phyloP scores from a whole-genome alignment of 805 yeast genomes.

The Kodamaea jinghongensis region DNA sequence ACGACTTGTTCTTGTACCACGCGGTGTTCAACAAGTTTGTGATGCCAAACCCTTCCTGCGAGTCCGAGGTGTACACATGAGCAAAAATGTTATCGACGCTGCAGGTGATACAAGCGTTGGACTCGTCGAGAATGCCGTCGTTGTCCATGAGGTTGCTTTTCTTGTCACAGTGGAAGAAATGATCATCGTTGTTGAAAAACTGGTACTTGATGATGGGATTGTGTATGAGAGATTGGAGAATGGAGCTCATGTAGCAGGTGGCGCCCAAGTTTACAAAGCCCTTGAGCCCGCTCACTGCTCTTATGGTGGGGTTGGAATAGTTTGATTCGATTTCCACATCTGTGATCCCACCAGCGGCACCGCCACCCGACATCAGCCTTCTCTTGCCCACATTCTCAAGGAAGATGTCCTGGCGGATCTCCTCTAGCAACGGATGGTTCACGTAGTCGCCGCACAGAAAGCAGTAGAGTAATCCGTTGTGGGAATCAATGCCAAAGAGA shows the following conservation, averaged over 20 bases:
- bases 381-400: slow-evolving; percentile 5
- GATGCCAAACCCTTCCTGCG: slow-evolving; percentile 73
- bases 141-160: slow-evolving; percentile 5
- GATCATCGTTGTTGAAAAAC: slow-evolving; percentile 69
- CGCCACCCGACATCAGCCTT: background rate
- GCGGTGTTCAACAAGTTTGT: slow-evolving; percentile 78
- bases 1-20: slow-evolving; percentile 77
- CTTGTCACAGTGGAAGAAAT: slow-evolving; percentile 51
- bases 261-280: slow-evolving; percentile 96
- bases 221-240: slow-evolving; percentile 85
- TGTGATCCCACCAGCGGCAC: background rate
- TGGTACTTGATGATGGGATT: slow-evolving; percentile 82
- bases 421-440: slow-evolving; percentile 57
- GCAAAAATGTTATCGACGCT: slow-evolving; percentile 76
- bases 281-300: slow-evolving; percentile 72
- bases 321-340: slow-evolving; percentile 8
- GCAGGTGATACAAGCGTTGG: slow-evolving; percentile 71
- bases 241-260: slow-evolving; percentile 93
- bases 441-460: slow-evolving; percentile 75
- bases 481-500: slow-evolving; percentile 55
- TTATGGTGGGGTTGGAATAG: slow-evolving; percentile 41
- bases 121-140: slow-evolving; percentile 25
- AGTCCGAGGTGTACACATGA: slow-evolving; percentile 65
- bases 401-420: slow-evolving; percentile 36
- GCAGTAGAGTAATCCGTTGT: slow-evolving; percentile 70